A percentile compares a stretch with the other conserved stretches of the same genome.
Conservation (phyloP, 306 rosid species). For the Cucurbita ficifolia region DNA sequence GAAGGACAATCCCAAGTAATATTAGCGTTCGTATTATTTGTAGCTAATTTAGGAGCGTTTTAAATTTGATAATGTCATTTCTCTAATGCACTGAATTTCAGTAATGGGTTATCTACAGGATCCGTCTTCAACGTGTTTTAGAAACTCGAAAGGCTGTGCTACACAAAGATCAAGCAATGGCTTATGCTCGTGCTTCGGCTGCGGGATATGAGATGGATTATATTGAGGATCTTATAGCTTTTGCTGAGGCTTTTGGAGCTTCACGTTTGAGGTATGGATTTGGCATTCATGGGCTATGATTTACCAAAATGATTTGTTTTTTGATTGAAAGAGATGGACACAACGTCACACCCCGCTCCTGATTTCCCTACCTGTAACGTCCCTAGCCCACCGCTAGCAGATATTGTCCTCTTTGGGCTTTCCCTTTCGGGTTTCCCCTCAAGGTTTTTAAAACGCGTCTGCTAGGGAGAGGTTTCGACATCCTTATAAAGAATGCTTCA, state of each 20-base stretch:
- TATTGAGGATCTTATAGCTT: conserved; percentile 67
- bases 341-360: neutral
- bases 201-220: conserved; percentile 69
- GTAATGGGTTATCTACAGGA: conserved; percentile 39
- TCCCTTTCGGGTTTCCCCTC: too few relatives aligned
- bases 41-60: neutral
- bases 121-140: conserved; percentile 79
- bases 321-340: neutral
- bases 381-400: too few relatives aligned
- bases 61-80: conserved; percentile 2
- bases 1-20: conserved; percentile 85
- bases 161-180: conserved; percentile 97
- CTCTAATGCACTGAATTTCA: conserved; percentile 21
- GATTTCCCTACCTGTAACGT: too few relatives aligned
- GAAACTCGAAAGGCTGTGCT: conserved; percentile 80
- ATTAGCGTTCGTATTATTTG: neutral
- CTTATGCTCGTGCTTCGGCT: conserved; percentile 92
- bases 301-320: neutral
- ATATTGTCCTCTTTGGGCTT: too few relatives aligned
- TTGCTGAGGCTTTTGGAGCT: conserved; percentile 94
- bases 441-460: too few relatives aligned
- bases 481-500: too few relatives aligned
- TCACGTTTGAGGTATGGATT: conserved; percentile 65
- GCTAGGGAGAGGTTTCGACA: too few relatives aligned
- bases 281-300: neutral